Base-by-base conservation (phyloP, 2,329 filamentous ascomycete genomes). In the Dothistroma pini region DNA sequence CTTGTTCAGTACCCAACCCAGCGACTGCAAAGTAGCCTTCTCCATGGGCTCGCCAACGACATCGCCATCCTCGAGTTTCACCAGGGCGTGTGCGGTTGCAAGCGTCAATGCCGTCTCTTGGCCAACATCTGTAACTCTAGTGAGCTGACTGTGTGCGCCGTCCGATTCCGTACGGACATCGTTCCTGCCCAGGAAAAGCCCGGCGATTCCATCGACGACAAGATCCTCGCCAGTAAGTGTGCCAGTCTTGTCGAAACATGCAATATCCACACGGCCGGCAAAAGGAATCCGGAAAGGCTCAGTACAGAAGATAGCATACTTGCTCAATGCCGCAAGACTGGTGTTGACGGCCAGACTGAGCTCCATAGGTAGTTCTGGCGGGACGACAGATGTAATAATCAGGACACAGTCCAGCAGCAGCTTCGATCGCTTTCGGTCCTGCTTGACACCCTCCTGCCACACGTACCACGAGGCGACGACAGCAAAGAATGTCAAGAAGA, bases 41-140 rank as follows among this genome's bases (percentile, higher is more conserved):
- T 99, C 95, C 95, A 99, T 99, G 1, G 95, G 95, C 72, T 99
- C 95, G 71, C 95, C 95, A 50, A 99, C 95, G 68, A 97, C 89
- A 12, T 99, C 95, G 21, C 95, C 95, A 75, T 99, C 95, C 67
- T 99, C 95, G 16, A 99, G 84, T 74, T 93, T 97, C 54, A 99
- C 96, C 31, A 99, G 82, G 48, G 95, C 95, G 74, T 99, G 95
- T 2, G 95, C 95, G 12, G 93, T 96, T 48, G 95, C 93, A 57
- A 99, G 86, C 57, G 97, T 95, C 59, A 99, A 82, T 9, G 93
- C 96, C 0, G 95, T 97, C 69, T 96, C 88, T 50, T 93, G 81
- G 41, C 86, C 86, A 66, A 89, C 85, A 25, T 89, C 80, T 50
- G 83, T 82, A 41, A 96, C 87, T 58, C 87, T 81, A 16, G 84